Evolutionary conservation across 202 grass and related monocot species (phyloP), one percentile per base, ranked within the genome.

Genomic region (Panicum virgatum): DNA sequence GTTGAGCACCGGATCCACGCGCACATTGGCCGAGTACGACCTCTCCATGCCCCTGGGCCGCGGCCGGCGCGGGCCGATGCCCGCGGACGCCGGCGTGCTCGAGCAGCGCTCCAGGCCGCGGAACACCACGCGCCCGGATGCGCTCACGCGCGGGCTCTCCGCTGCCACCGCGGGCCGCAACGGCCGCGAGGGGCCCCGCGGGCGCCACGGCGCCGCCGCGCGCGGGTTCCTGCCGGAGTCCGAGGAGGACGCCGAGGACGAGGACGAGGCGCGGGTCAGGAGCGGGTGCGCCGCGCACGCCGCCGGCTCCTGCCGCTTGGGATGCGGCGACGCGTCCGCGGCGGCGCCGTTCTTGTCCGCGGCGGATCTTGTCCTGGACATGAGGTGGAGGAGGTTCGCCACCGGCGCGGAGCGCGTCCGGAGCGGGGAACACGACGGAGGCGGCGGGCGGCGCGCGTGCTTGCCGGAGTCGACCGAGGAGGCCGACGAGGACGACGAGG

Each of bases 1-100:
- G 38, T 84, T 91, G 66, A 94, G 85, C 82, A 94, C 91, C 59
- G 91, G 88, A 47, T 90, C 75, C 79, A 94, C 83, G 40, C 91
- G 88, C 69, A 94, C 86, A 23, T 88, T 83, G 86, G 86, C 86
- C 13, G 91, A 94, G 91, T 86, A 90, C 0, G 88, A 94, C 72
- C 91, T 13, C 80, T 94, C 91, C 88, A 89, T 88, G 37, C 88
- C 86, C 72, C 88, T 65, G 2, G 88, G 80, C 83, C 76, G 82
- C 66, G 61, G 86, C 7, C 70, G 58, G 20, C 60, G 75, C 46
- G 51, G 48, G 18, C 86, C 82, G 72, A 82, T n/a, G 18, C 78
- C 77, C 1, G 43, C 79, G 10, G 79, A 71, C 0, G 86, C 88
- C 44, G 88, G 86, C 75, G 82, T 81, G 80, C 91, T 93, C 25